Conservation (phyloP, 345 rosid species). For the Salix koriyanagi region DNA sequence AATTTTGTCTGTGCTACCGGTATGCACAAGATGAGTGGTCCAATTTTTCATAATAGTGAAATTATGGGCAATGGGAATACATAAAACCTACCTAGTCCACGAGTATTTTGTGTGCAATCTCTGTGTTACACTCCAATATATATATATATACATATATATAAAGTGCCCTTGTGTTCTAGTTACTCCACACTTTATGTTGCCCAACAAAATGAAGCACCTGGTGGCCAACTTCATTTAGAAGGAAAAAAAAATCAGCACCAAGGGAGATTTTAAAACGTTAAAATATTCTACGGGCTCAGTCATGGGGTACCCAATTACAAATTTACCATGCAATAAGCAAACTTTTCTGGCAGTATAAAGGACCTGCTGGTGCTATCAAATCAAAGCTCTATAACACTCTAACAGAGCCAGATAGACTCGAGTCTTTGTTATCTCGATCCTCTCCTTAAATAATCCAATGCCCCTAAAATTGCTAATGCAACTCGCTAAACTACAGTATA, state of each 20-base stretch:
- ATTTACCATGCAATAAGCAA: constrained; percentile 18
- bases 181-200: background rate
- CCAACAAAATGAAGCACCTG: background rate
- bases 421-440: background rate
- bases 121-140: background rate
- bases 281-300: constrained; percentile 8
- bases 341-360: constrained; percentile 12
- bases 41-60: too few relatives aligned
- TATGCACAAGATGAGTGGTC: too few relatives aligned
- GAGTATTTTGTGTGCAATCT: background rate
- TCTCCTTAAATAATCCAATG: background rate
- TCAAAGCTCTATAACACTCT: background rate
- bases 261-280: constrained; percentile 18
- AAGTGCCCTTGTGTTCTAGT: too few relatives aligned
- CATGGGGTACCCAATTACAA: constrained; percentile 19
- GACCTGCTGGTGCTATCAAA: background rate
- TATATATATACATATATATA: too few relatives aligned
- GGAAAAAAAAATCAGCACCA: background rate
- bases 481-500: background rate
- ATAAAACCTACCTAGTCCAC: too few relatives aligned
- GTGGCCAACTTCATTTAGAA: background rate
- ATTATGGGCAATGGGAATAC: too few relatives aligned
- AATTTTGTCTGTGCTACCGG: too few relatives aligned
- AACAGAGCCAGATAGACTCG: background rate
- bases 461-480: background rate